Evolutionary conservation across 2,329 filamentous ascomycete genomes (phyloP), one percentile per base, ranked within the genome.

Genomic region (Bipolaris bicolor): DNA sequence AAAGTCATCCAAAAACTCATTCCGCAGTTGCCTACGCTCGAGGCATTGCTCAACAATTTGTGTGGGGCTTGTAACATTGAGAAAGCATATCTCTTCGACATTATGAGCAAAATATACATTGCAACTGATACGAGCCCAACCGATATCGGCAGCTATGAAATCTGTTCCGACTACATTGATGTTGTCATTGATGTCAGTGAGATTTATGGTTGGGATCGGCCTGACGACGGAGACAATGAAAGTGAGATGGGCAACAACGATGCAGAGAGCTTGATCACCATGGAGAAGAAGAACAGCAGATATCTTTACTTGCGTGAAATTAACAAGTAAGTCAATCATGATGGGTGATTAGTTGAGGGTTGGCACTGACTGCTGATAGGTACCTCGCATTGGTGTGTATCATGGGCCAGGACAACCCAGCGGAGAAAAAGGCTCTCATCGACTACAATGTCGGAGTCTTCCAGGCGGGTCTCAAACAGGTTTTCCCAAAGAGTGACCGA

Each of bases 1-100:
- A 97, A 97, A 77, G 94, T 99, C 62, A 97, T 99, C 63, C 95
- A 99, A 78, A 97, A 97, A 77, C 85, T 99, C 29, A 94, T 99
- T 49, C 94, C 95, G 0, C 91, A 96, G 61, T 85, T 99, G 7
- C 91, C 92, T 5, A 96, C 93, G 24, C 86, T 99, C 54, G 95
- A 99, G 78, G 90, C 92, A 49, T 86, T 99, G 77, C 89, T 99
- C 70, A 97, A 96, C 70, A 95, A 94, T 65, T 85, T 99, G 40
- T 96, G 92, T 79, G 91, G 90, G 60, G 95, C 92, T 13, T 98
- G 93, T 73, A 90, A 91, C 46, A 97, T 99, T 74, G 93, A 98
- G 75, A 99, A 99, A 79, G 94, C 93, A 3, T 99, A 99, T 76
- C 86, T 99, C 6, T 99, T 99, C 74, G 96, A 99, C 73, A 93